These are phyloP conservation scores for Immersiporthe knoxdaviesiana DNA, from an alignment of 2,329 filamentous ascomycete species.

Conservation along the genomic window DNA sequence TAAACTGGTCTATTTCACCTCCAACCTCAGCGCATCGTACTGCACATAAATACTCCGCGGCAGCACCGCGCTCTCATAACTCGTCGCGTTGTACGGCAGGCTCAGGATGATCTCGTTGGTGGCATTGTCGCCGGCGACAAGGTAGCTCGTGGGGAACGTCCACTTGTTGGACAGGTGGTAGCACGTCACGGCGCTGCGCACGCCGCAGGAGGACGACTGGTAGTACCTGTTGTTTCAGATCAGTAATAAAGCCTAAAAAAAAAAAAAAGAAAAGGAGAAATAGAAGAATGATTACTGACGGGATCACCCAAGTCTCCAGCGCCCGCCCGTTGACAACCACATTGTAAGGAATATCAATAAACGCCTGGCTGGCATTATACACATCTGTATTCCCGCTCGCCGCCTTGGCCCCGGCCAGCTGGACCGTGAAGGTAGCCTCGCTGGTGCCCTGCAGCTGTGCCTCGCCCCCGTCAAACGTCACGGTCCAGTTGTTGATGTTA, in stretches of 20 bases:
- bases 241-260: too few species aligned
- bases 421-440: slow-evolving; percentile 62
- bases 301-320: slow-evolving; percentile 59
- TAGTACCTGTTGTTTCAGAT: slow-evolving; percentile 45
- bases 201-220: slow-evolving; percentile 62
- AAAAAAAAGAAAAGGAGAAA: not conserved
- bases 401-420: slow-evolving; percentile 65
- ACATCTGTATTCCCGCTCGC: slow-evolving; percentile 65
- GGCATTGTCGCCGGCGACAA: slow-evolving; percentile 49
- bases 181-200: slow-evolving; percentile 62
- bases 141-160: slow-evolving; percentile 51
- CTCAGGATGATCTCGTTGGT: slow-evolving; percentile 59
- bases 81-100: slow-evolving; percentile 61
- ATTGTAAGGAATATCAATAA: slow-evolving; percentile 55
- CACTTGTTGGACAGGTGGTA: slow-evolving; percentile 66
- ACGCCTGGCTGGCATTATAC: slow-evolving; percentile 56
- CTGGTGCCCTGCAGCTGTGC: slow-evolving; percentile 46
- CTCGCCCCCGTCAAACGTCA: slow-evolving; percentile 53
- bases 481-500: slow-evolving; percentile 62
- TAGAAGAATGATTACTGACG: slow-evolving; percentile 40
- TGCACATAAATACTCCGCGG: slow-evolving; percentile 62
- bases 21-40: slow-evolving; percentile 66
- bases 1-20: slow-evolving; percentile 46
- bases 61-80: slow-evolving; percentile 61
- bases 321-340: slow-evolving; percentile 46